phyloP scores from a whole-genome alignment of 2,329 filamentous ascomycete genomes.

The Coniochaeta sp. region DNA sequence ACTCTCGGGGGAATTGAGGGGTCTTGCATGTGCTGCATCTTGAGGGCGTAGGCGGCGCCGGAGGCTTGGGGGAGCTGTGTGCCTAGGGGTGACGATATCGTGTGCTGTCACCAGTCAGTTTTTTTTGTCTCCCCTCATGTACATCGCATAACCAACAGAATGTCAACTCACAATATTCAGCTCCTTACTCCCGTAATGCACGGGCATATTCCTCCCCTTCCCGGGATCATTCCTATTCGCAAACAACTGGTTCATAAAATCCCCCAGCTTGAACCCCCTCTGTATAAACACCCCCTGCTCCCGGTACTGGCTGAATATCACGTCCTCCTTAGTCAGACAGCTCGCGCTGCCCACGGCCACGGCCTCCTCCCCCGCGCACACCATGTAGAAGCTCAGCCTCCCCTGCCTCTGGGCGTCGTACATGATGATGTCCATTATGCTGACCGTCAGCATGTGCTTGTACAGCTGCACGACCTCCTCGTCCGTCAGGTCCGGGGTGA shows the following conservation, averaged over 20 bases:
- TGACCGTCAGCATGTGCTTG: slow-evolving; percentile 58
- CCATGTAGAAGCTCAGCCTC: slow-evolving; percentile 96
- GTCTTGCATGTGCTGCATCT: slow-evolving; percentile 61
- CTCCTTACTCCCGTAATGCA: slow-evolving; percentile 83
- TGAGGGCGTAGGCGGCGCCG: slow-evolving; percentile 72
- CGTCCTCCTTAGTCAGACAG: slow-evolving; percentile 74
- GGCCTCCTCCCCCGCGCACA: slow-evolving; percentile 89
- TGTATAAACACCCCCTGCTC: slow-evolving; percentile 89
- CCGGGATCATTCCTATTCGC: slow-evolving; percentile 76
- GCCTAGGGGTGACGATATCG: slow-evolving; percentile 69
- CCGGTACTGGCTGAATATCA: slow-evolving; percentile 90
- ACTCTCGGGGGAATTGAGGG: slow-evolving; percentile 54
- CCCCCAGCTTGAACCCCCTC: slow-evolving; percentile 74
- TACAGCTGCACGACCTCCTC: slow-evolving; percentile 53
- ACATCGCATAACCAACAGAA: background rate
- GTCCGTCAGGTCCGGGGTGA: slow-evolving; percentile 63
- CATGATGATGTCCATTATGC: slow-evolving; percentile 96
- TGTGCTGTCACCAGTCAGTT: slow-evolving; percentile 42
- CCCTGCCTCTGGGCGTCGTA: slow-evolving; percentile 95
- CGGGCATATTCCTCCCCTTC: slow-evolving; percentile 88
- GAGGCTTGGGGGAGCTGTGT: slow-evolving; percentile 76
- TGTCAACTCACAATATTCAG: slow-evolving; percentile 67
- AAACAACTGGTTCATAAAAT: slow-evolving; percentile 96
- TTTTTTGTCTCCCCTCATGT: background rate
- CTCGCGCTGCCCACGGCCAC: slow-evolving; percentile 85